Evolutionary conservation across 2,329 filamentous ascomycete genomes (phyloP), one percentile per base, ranked within the genome.

Genomic region (Trichoderma afroharzianum): DNA sequence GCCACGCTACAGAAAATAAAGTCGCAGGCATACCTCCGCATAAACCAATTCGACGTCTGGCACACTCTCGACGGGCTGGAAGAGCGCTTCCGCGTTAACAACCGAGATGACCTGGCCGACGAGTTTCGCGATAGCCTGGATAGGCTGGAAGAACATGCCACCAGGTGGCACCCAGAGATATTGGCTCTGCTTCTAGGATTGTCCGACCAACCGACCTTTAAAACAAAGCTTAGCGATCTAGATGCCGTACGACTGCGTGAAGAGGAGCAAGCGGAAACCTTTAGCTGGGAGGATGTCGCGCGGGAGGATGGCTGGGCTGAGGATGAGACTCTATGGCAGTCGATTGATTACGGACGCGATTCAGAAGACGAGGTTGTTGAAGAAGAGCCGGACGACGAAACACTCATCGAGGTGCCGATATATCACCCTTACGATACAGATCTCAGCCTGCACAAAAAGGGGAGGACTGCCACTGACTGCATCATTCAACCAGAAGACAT

Each of bases 41-140:
- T 91, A 1, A 93, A 95, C 77, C 92, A 93, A 75, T 95, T 95
- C 77, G 90, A 92, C 58, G 88, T 95, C 24, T 83, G 87, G 50
- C 86, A 86, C 47, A 86, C 86, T 43, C 84, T 95, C 2, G 84
- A 89, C 63, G 93, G 93, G 1, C 84, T 98, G 3, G 91, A 95
- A 75, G 96, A 98, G 82, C 94, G 95, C 76, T 96, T 98, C 76
- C 88, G 90, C 36, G 87, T 98, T 68, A 86, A 93, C 62, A 91
- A 92, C 77, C 90, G 93, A 73, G 95, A 98, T 76, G 89, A 89
- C 50, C 83, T 98, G 30, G 93, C 94, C 14, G 90, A 95, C 71
- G 90, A 91, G 72, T 81, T 98, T 53, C 83, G 85, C 7, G 78
- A 83, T 66, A 73, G 92, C 43, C 80, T 94, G 15, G 82, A 86